These are phyloP conservation scores for Trichocladium uniseriatum DNA, from an alignment of 495 filamentous ascomycete genomes.

Conservation along the genomic window DNA sequence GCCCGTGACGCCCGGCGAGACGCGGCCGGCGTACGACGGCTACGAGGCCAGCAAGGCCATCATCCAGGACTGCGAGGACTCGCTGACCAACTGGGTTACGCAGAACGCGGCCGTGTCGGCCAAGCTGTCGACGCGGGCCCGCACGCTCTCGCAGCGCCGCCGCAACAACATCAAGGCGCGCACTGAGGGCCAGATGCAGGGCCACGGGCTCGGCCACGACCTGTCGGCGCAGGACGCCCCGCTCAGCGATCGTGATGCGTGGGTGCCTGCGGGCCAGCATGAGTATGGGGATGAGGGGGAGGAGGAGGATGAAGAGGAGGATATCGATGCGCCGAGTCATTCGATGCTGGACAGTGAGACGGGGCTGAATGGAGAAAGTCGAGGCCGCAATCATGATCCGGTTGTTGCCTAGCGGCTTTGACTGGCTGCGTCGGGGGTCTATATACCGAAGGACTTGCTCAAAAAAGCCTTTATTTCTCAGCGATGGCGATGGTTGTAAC, in stretches of 20 bases:
- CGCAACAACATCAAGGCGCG: conserved; percentile 57
- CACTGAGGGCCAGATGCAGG: conserved; percentile 38
- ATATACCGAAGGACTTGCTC: no score
- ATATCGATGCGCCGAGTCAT: conserved; percentile 36
- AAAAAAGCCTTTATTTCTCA: no score
- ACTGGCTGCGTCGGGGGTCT: no score
- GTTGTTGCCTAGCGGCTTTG: conserved; percentile 24
- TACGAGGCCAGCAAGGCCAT: conserved; percentile 98
- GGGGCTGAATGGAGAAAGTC: conserved; percentile 38
- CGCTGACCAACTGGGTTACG: conserved; percentile 91
- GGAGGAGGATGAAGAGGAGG: conserved; percentile 48
- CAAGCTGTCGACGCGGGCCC: conserved; percentile 73
- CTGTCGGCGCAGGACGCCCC: conserved; percentile 78
- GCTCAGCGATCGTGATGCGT: conserved; percentile 76
- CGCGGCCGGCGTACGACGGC: conserved; percentile 89
- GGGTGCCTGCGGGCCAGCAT: conserved; percentile 80
- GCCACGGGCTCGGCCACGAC: conserved; percentile 40
- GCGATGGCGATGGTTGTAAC: no score
- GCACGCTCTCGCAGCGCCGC: conserved; percentile 77
- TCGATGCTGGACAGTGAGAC: conserved; percentile 35
- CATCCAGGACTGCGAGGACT: conserved; percentile 97
- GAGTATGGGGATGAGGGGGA: conserved; percentile 42
- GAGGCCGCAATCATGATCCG: conserved; percentile 34
- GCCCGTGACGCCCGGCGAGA: conserved; percentile 94
- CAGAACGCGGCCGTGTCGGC: conserved; percentile 81